A percentile compares a stretch with the other conserved stretches of the same genome.
These are phyloP conservation scores for Candida peoriensis DNA, from an alignment of 805 yeast genomes.

Conservation along the genomic window DNA sequence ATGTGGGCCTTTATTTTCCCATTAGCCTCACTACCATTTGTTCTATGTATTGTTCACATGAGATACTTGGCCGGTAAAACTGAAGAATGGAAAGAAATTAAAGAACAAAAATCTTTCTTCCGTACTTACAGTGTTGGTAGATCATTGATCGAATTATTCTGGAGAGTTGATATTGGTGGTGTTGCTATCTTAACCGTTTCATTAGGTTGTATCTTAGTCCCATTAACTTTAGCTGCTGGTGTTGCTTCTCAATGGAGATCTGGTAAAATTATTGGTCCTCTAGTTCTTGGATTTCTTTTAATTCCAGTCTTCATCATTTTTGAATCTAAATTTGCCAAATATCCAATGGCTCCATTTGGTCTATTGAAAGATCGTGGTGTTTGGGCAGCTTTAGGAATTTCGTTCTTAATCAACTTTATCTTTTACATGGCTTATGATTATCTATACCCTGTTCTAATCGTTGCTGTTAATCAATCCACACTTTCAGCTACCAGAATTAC, in stretches of 20 bases:
- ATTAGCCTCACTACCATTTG: conserved; percentile 54
- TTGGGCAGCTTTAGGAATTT: conserved; percentile 63
- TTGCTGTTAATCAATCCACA: conserved; percentile 53
- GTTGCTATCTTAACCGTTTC: conserved; percentile 47
- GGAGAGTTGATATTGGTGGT: conserved; percentile 66
- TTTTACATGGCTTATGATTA: conserved; percentile 69
- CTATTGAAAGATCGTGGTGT: conserved; percentile 65
- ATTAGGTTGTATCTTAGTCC: conserved; percentile 63
- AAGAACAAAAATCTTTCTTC: conserved; percentile 34
- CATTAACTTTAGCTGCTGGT: conserved; percentile 76
- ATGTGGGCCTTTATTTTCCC: conserved; percentile 81
- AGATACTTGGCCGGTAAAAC: conserved; percentile 45
- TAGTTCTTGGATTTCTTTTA: conserved; percentile 59
- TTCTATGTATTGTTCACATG: conserved; percentile 52
- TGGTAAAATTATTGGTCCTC: conserved; percentile 61
- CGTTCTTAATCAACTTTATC: conserved; percentile 52
- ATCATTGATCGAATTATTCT: conserved; percentile 39
- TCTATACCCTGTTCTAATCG: conserved; percentile 60
- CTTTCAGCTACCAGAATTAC: conserved; percentile 62
- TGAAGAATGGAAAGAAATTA: conserved; percentile 43
- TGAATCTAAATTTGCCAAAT: conserved; percentile 50
- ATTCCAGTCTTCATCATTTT: conserved; percentile 56
- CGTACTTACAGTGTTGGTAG: conserved; percentile 31
- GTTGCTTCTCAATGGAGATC: conserved; percentile 46
- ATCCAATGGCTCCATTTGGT: conserved; percentile 60